These are phyloP conservation scores for Fusarium scirpi DNA, from an alignment of 2,329 filamentous ascomycete genomes.

Conservation along the genomic window DNA sequence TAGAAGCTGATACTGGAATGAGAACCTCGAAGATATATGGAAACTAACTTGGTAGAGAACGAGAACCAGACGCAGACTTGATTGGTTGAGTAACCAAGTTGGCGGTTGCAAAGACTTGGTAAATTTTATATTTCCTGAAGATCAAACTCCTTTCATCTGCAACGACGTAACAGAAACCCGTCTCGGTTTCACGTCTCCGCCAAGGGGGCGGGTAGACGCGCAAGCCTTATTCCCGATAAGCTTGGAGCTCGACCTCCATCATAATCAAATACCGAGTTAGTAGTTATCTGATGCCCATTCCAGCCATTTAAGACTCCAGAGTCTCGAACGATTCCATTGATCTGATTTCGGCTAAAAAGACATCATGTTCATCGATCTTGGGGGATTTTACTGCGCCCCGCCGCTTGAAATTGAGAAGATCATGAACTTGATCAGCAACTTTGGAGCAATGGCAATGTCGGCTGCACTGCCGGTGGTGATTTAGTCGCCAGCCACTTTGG, in stretches of 20 bases:
- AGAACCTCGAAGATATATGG: background rate
- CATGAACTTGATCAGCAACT: slow-evolving; percentile 42
- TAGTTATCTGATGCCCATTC: slow-evolving; percentile 3
- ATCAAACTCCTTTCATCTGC: slow-evolving; percentile 5
- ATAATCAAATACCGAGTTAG: background rate
- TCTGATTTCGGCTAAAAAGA: slow-evolving; percentile 10
- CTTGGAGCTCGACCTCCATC: background rate
- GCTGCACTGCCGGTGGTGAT: slow-evolving; percentile 20
- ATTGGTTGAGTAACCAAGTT: background rate
- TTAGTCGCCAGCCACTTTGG: slow-evolving; percentile 13
- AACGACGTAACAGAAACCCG: slow-evolving; percentile 6
- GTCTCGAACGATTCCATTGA: slow-evolving; percentile 18
- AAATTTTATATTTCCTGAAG: background rate
- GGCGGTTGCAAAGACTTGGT: background rate
- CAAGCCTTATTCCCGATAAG: slow-evolving; percentile 39
- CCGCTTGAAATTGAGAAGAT: slow-evolving; percentile 24
- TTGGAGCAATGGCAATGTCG: slow-evolving; percentile 29
- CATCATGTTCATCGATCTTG: slow-evolving; percentile 1
- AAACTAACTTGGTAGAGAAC: background rate
- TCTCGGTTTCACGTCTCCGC: slow-evolving; percentile 23
- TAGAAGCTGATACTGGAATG: background rate
- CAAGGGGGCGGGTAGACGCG: slow-evolving; percentile 25
- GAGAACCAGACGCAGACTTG: background rate
- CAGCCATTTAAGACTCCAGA: background rate
- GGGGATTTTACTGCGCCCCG: slow-evolving; percentile 2